Percentiles rank a stretch among this genome's conserved stretches.
Conservation (phyloP, 495 filamentous ascomycete species). For the Melanomma pulvis-pyrius region DNA sequence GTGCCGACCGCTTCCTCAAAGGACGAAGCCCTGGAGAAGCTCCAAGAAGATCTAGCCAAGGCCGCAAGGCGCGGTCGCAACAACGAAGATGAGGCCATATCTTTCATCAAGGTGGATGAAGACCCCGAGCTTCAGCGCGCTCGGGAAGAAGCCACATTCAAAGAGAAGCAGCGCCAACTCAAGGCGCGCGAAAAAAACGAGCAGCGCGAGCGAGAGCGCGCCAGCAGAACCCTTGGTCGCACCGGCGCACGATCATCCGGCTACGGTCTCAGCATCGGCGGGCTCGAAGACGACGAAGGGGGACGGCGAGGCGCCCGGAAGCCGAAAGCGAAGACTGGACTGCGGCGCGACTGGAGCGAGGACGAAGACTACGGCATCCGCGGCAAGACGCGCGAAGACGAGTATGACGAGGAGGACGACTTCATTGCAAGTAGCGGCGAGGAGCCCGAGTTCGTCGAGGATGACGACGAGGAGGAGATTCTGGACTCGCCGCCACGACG, state of each 20-base stretch:
- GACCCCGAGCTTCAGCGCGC: conserved; percentile 82
- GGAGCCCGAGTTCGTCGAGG: conserved; percentile 60
- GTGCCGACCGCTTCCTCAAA: conserved; percentile 68
- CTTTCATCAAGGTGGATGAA: conserved; percentile 62
- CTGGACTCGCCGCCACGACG: conserved; percentile 41
- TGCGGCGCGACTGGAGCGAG: conserved; percentile 45
- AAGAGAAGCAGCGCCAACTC: conserved; percentile 36
- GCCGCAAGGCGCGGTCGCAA: conserved; percentile 58
- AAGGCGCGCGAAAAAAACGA: conserved; percentile 43
- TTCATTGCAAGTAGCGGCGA: conserved; percentile 55
- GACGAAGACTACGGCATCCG: conserved; percentile 62
- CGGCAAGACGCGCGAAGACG: conserved; percentile 68
- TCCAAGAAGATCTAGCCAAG: conserved; percentile 70
- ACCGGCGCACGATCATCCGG: conserved; percentile 49
- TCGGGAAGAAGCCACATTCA: conserved; percentile 61
- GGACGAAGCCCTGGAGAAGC: conserved; percentile 75
- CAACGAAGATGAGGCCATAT: conserved; percentile 60
- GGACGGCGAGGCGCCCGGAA: conserved; percentile 52
- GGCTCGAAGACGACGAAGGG: conserved; percentile 73
- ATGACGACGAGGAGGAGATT: conserved; percentile 51
- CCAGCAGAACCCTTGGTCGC: conserved; percentile 53
- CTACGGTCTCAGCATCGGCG: conserved; percentile 66
- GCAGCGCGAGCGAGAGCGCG: conserved; percentile 64
- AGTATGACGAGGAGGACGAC: conserved; percentile 67
- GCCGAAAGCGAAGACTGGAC: conserved; percentile 32